Percentiles rank a stretch among this genome's conserved stretches.
These are phyloP conservation scores for Nasturtium officinale DNA, from an alignment of 345 rosid genomes.

Conservation along the genomic window DNA sequence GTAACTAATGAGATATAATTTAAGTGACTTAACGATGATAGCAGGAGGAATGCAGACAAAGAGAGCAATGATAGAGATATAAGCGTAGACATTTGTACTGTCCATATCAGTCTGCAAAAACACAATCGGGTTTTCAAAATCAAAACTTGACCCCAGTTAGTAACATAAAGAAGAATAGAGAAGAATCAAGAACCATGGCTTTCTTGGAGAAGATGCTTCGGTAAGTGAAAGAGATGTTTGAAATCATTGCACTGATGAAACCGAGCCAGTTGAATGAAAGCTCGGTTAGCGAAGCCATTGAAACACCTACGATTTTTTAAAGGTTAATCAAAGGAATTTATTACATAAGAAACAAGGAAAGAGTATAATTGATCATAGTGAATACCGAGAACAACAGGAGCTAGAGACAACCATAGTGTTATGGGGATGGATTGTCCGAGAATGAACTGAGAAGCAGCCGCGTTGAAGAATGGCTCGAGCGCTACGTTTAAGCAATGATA, in stretches of 20 bases:
- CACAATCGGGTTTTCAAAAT: background rate
- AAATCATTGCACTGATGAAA: constrained; percentile 97
- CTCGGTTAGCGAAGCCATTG: constrained; percentile 93
- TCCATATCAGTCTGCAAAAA: constrained; percentile 88
- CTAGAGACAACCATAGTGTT: constrained; percentile 84
- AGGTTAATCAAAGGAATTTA: constrained; percentile 5
- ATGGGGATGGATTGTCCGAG: constrained; percentile 85
- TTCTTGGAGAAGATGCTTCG: constrained; percentile 94
- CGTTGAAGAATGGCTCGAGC: constrained; percentile 98
- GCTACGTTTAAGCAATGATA: constrained; percentile 52
- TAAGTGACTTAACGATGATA: constrained; percentile 61
- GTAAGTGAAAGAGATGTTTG: constrained; percentile 95
- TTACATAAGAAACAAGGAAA: constrained; percentile 16
- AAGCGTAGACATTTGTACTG: constrained; percentile 91
- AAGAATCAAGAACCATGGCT: constrained; percentile 73
- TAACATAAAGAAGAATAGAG: constrained; percentile 1
- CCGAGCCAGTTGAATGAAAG: constrained; percentile 96
- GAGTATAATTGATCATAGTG: background rate
- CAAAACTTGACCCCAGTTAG: background rate
- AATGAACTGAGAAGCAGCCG: constrained; percentile 90
- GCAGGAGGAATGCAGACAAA: constrained; percentile 92
- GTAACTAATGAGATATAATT: constrained; percentile 19
- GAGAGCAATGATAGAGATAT: constrained; percentile 95
- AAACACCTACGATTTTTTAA: constrained; percentile 55
- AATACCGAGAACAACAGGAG: constrained; percentile 88